Percentiles rank a stretch among this genome's conserved stretches.
phyloP scores from a whole-genome alignment of 495 filamentous ascomycete species.

The Mycothermus thermophilus region DNA sequence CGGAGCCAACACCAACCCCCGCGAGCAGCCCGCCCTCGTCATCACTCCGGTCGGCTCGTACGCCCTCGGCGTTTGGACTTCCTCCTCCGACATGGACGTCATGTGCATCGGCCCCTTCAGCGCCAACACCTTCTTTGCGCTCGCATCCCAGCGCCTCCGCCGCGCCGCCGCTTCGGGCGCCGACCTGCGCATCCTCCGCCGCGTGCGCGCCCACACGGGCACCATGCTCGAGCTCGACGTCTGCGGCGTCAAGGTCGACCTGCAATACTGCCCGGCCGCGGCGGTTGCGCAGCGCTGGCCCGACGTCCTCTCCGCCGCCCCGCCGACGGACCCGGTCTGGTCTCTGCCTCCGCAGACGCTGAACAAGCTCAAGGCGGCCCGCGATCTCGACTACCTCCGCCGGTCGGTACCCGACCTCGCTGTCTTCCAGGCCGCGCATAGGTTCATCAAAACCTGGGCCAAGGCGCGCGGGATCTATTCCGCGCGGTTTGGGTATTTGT shows the following conservation, averaged over 20 bases:
- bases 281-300: slow-evolving; percentile 32
- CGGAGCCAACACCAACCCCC: neutral
- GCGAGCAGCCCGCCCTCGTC: slow-evolving; percentile 23
- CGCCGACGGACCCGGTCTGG: slow-evolving; percentile 33
- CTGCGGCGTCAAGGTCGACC: slow-evolving; percentile 35
- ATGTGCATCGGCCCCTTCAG: slow-evolving; percentile 44
- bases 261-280: slow-evolving; percentile 45
- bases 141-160: slow-evolving; percentile 36
- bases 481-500: slow-evolving; percentile 42
- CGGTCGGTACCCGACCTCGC: slow-evolving; percentile 38
- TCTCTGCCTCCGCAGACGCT: slow-evolving; percentile 33
- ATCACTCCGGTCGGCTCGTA: slow-evolving; percentile 47
- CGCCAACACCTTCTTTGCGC: slow-evolving; percentile 39
- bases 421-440: slow-evolving; percentile 38
- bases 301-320: slow-evolving; percentile 17
- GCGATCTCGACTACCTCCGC: slow-evolving; percentile 40
- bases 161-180: slow-evolving; percentile 23
- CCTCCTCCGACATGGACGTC: slow-evolving; percentile 43
- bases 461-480: slow-evolving; percentile 41
- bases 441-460: slow-evolving; percentile 41
- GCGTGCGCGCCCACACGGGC: slow-evolving; percentile 36
- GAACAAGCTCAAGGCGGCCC: slow-evolving; percentile 39
- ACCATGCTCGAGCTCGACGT: slow-evolving; percentile 44
- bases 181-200: slow-evolving; percentile 36
- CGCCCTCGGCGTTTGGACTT: slow-evolving; percentile 41